phyloP scores from a whole-genome alignment of 2,329 filamentous ascomycete genomes.

The Myotisia sp. region DNA sequence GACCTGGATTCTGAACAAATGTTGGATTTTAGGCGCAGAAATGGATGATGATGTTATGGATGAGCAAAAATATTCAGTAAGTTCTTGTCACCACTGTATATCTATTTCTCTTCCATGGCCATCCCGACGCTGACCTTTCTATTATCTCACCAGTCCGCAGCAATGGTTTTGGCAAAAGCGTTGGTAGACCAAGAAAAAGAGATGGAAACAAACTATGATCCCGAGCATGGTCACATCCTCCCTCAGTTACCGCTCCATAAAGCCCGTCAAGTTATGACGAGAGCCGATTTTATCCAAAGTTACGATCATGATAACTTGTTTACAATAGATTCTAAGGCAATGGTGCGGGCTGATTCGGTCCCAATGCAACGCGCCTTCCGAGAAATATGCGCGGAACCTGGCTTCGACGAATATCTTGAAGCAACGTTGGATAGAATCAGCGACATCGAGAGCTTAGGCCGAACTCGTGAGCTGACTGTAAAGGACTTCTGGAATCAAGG shows the following conservation, averaged over 20 bases:
- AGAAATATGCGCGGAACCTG: conserved; percentile 60
- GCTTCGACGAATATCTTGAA: conserved; percentile 71
- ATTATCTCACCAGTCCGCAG: conserved; percentile 48
- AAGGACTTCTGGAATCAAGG: conserved; percentile 84
- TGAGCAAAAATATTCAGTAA: conserved; percentile 84
- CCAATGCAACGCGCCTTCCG: conserved; percentile 91
- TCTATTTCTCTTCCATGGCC: not conserved
- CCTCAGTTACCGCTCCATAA: conserved; percentile 69
- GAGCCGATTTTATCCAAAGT: conserved; percentile 81
- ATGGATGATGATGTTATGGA: conserved; percentile 98
- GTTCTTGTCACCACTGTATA: conserved; percentile 24
- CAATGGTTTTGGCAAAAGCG: conserved; percentile 83
- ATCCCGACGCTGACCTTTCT: not conserved
- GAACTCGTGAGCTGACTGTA: conserved; percentile 87
- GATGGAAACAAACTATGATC: conserved; percentile 49
- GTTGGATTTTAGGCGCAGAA: conserved; percentile 58
- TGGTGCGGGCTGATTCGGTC: conserved; percentile 82
- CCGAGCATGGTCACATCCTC: conserved; percentile 55
- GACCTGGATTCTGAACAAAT: conserved; percentile 67
- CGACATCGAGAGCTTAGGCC: conserved; percentile 84
- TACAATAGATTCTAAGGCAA: conserved; percentile 74
- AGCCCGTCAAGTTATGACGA: conserved; percentile 85
- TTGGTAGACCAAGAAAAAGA: conserved; percentile 69
- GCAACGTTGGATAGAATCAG: conserved; percentile 69
- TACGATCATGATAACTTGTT: conserved; percentile 94